Evolutionary conservation across 23 red algal species (phyloP), one percentile per base, ranked within the genome.

Genomic region (Gracilaria domingensis): DNA sequence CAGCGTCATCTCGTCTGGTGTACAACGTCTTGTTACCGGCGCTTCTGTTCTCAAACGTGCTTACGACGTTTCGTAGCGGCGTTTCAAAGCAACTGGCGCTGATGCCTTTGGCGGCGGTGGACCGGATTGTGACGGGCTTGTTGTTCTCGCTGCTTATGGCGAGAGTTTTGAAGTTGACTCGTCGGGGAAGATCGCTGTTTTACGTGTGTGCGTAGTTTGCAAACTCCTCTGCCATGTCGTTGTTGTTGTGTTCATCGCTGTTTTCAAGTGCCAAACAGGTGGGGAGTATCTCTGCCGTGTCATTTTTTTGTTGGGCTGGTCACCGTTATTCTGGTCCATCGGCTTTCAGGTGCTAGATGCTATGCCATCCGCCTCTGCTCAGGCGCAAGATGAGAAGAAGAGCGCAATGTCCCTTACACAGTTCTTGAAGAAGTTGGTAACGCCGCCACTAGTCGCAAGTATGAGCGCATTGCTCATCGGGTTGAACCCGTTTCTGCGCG

Each of bases 221-320:
- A 11, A 95, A 95, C 51, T 70, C 85, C 39, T 85, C 85, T 38
- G 86, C 93, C 30, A 60, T 95, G 40, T 78, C 93, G 9, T 76
- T 95, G 57, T 62, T 95, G 35, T 77, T 95, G 60, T 75, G 61
- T 29, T 48, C 58, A 33, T 32, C 83, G 17, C 72, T 95, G n/a
- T 95, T 95, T 65, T 48, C 21, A 3, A 74, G 65, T 17, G 85
- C 62, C 38, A 14, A 14, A 25, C 50, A 21, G 3, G 30, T 32
- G 42, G 12, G 14, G 3, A 37, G 78, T 20, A 78, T 95, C 9
- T 83, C 93, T n/a, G 85, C 73, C 36, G 70, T 95, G n/a, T 83
- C 85, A 7, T 90, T 95, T 45, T 95, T 60, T 67, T 95, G 24
- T 50, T 95, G 20, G 93, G 93, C 12, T 95, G 93, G 93, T 89